Base-by-base conservation (phyloP, 1,139 yeast species). In the Pneumocystis jirovecii region DNA sequence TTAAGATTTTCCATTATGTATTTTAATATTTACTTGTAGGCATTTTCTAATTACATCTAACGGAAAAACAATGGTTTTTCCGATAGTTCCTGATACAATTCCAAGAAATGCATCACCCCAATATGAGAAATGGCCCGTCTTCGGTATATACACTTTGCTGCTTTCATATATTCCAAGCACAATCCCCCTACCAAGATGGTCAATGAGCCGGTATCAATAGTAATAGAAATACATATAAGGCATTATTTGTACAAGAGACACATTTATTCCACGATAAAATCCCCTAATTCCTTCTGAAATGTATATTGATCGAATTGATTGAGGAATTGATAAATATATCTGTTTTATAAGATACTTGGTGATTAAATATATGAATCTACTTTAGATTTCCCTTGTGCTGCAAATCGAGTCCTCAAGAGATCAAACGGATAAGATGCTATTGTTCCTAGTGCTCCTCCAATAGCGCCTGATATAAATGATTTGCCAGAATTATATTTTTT, bases 341-440 rank as follows among this genome's bases (percentile, higher is more conserved):
- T 44, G 19, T 44, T 44, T 19, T 44, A 44, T 44, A 19, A 19
- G 29, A n/a, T 44, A 19, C 19, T 19, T 44, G 5, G 5, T 50
- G 76, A 61, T 39, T 66, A 62, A 34, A 29, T 29, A 42, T 15
- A 25, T 31, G 40, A 5, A 35, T 65, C 64, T 12, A 56, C 34
- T 19, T 45, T 45, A 3, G 67, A 65, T 10, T 67, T 66, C n/a
- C 73, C 72, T 65, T 76, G 76, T 2, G 78, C 79, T 0, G 90
- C 96, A 66, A 90, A 80, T 64, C 96, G 77, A 0, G 98, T 93
- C 64, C 98, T 77, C 61, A 93, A 76, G 40, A 90, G 79, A 74
- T 93, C 98, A 71, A 89, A 84, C 0, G 98, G 98, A 72, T 93
- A 93, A 1, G 97, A 88, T 1, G 78, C 73, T 0, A 82, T 66